Conservation (phyloP, 225 moss, liverwort and hornwort species). For the Climacium dendroides region DNA sequence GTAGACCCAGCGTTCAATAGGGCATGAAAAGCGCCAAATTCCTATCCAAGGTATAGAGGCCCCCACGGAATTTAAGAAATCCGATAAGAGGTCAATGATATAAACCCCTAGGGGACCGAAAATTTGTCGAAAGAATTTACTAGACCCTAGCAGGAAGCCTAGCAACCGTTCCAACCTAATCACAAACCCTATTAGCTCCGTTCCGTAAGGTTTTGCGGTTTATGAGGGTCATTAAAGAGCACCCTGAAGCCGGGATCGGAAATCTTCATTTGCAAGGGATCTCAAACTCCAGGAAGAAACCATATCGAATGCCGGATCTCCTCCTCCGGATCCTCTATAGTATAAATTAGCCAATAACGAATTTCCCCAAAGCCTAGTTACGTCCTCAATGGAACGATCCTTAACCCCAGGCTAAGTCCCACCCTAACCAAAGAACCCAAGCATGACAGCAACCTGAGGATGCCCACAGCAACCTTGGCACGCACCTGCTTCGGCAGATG, state of each 20-base stretch:
- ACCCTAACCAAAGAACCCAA: neutral
- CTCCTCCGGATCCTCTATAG: neutral
- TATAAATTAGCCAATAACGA: neutral
- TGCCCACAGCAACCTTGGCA: neutral
- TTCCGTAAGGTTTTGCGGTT: neutral
- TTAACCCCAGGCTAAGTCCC: neutral
- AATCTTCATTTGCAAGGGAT: neutral
- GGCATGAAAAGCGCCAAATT: neutral
- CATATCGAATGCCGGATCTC: neutral
- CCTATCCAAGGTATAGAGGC: neutral
- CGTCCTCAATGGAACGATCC: neutral
- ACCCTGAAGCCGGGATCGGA: neutral
- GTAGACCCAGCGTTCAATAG: neutral
- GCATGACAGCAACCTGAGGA: neutral
- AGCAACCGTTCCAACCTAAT: neutral
- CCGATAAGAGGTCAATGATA: neutral
- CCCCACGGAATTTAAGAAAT: neutral
- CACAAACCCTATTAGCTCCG: neutral
- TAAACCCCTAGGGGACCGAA: neutral
- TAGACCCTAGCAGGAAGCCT: neutral
- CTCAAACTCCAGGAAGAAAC: neutral
- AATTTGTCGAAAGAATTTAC: too few species aligned
- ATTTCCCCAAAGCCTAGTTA: neutral
- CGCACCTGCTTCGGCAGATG: slow-evolving; percentile 19
- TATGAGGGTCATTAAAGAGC: neutral